phyloP scores from a whole-genome alignment of 2,329 filamentous ascomycete species.

The Penicillium rolfsii region DNA sequence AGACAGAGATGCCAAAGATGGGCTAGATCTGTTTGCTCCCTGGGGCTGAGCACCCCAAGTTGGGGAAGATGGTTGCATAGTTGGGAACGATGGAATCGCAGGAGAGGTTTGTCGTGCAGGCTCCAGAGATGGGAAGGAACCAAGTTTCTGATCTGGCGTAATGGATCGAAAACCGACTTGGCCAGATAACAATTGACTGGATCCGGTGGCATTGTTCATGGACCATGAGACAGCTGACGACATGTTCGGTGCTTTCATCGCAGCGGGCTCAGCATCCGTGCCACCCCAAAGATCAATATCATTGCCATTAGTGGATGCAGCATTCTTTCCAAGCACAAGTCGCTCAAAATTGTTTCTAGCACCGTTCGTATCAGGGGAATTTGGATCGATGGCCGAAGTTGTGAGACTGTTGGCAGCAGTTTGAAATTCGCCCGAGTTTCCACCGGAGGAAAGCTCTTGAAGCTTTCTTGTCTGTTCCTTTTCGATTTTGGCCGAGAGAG shows the following conservation, averaged over 20 bases:
- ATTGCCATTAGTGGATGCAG: conserved; percentile 40
- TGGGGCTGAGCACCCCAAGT: conserved; percentile 25
- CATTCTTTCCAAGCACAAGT: conserved; percentile 75
- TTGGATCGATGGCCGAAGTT: conserved; percentile 29
- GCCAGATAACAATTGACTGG: conserved; percentile 25
- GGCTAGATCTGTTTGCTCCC: conserved; percentile 19
- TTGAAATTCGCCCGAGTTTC: conserved; percentile 52
- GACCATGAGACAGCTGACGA: conserved; percentile 52
- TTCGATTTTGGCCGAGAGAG: conserved; percentile 77
- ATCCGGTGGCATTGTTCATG: conserved; percentile 30
- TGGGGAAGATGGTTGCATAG: conserved; percentile 38
- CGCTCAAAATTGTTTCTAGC: conserved; percentile 78
- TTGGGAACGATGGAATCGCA: conserved; percentile 30
- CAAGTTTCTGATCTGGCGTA: conserved; percentile 56
- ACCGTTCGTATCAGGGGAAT: conserved; percentile 56
- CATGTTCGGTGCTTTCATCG: conserved; percentile 32
- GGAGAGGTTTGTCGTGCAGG: conserved; percentile 44
- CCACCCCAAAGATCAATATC: conserved; percentile 40
- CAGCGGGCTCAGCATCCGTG: conserved; percentile 36
- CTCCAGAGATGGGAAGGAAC: conserved; percentile 52
- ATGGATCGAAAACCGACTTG: conserved; percentile 49
- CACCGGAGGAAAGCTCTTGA: conserved; percentile 73
- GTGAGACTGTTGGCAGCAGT: conserved; percentile 33
- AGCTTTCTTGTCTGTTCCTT: conserved; percentile 86
- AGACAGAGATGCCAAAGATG: conserved; percentile 33